Evolutionary conservation across 208 protist species (phyloP).

Genomic region (Trypanosoma cruzi): DNA sequence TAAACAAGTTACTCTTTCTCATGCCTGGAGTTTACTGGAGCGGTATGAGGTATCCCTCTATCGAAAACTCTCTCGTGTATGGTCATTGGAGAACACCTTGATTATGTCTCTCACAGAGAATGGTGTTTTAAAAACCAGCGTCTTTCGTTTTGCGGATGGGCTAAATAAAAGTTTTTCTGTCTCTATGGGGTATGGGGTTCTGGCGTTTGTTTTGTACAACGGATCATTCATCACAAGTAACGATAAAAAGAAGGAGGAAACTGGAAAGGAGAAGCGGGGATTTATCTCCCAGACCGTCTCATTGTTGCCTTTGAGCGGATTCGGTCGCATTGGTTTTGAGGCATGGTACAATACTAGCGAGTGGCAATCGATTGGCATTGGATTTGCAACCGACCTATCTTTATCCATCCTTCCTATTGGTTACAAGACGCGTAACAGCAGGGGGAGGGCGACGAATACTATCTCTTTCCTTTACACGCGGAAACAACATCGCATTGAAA

Average conservation of each 20-base stretch:
- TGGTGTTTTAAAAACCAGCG: slow-evolving; percentile 52
- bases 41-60: slow-evolving; percentile 60
- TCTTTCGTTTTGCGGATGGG: slow-evolving; percentile 29
- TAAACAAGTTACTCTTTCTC: slow-evolving; percentile 53
- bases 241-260: background rate
- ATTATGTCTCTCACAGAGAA: slow-evolving; percentile 55
- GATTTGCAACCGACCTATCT: slow-evolving; percentile 57
- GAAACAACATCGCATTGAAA: slow-evolving; percentile 60
- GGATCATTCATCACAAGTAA: background rate
- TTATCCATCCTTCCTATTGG: slow-evolving; percentile 53
- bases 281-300: slow-evolving; percentile 52
- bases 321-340: slow-evolving; percentile 60
- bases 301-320: slow-evolving; percentile 42
- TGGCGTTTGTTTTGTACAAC: background rate
- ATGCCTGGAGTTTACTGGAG: slow-evolving; percentile 39
- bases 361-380: slow-evolving; percentile 62
- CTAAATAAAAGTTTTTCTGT: slow-evolving; percentile 40
- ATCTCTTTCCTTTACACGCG: slow-evolving; percentile 73
- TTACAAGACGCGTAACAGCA: slow-evolving; percentile 31
- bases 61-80: slow-evolving; percentile 58
- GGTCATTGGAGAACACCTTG: slow-evolving; percentile 60
- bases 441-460: slow-evolving; percentile 59
- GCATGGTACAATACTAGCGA: slow-evolving; percentile 59
- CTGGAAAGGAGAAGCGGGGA: slow-evolving; percentile 38
- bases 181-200: slow-evolving; percentile 35